These are phyloP conservation scores for Lactarius deliciosus DNA, from an alignment of 768 basidiomycete species.

Conservation along the genomic window DNA sequence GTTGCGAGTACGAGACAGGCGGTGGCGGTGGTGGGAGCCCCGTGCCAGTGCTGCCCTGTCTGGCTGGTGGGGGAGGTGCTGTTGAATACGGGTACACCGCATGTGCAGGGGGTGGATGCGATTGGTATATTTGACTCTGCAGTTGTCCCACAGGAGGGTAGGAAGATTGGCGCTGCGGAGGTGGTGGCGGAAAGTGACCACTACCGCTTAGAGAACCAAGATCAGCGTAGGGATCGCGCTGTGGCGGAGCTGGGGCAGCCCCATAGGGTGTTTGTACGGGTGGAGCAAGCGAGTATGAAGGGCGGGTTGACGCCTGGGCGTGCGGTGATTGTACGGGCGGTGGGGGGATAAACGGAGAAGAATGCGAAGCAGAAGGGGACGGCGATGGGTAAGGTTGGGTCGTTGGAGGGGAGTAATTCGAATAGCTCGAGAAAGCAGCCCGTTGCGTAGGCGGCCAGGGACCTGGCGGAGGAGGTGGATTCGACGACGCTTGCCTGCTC, in stretches of 20 bases:
- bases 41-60: constrained; percentile 28
- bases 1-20: constrained; percentile 32
- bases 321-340: constrained; percentile 30
- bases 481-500: constrained; percentile 35
- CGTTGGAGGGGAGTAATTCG: constrained; percentile 22
- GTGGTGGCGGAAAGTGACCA: constrained; percentile 28
- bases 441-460: constrained; percentile 31
- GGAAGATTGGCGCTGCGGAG: constrained; percentile 33
- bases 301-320: constrained; percentile 15
- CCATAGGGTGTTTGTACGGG: constrained; percentile 23
- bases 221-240: constrained; percentile 29
- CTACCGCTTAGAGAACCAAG: constrained; percentile 23
- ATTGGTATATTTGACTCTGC: constrained; percentile 19
- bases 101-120: constrained; percentile 32
- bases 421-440: constrained; percentile 12
- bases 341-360: constrained; percentile 27
- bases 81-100: constrained; percentile 9
- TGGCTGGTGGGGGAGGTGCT: constrained; percentile 8
- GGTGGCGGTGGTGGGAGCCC: constrained; percentile 35
- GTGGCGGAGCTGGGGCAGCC: constrained; percentile 32
- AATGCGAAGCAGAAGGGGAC: constrained; percentile 23
- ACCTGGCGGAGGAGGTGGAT: constrained; percentile 36
- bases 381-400: constrained; percentile 23
- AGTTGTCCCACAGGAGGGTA: constrained; percentile 28
- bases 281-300: constrained; percentile 17